These are phyloP conservation scores for Maudiozyma barnettii DNA, from an alignment of 805 yeast species.

Conservation along the genomic window DNA sequence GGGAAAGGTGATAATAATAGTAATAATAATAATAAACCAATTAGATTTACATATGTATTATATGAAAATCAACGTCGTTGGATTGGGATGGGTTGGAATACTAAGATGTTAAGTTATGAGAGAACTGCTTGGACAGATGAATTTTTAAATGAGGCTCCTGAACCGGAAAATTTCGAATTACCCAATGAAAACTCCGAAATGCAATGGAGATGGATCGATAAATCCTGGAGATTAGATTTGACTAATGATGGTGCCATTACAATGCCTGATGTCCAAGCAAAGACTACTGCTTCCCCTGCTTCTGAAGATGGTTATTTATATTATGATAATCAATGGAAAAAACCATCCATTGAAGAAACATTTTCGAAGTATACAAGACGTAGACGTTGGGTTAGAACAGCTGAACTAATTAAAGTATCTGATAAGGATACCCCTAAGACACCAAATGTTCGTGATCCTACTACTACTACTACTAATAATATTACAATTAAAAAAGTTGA, in stretches of 20 bases:
- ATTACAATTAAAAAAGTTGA: neutral
- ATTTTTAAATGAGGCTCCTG: slow-evolving; percentile 73
- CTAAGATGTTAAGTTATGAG: slow-evolving; percentile 85
- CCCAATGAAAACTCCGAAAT: slow-evolving; percentile 70
- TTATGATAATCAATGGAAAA: slow-evolving; percentile 89
- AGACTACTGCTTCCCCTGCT: slow-evolving; percentile 54
- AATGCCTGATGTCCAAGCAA: slow-evolving; percentile 49
- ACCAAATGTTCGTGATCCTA: neutral
- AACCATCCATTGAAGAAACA: slow-evolving; percentile 77
- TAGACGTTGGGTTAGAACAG: slow-evolving; percentile 93
- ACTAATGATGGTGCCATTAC: slow-evolving; percentile 83
- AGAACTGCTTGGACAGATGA: slow-evolving; percentile 97
- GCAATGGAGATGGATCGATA: slow-evolving; percentile 93
- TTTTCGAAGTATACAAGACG: slow-evolving; percentile 87
- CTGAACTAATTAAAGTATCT: slow-evolving; percentile 52
- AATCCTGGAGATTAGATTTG: slow-evolving; percentile 82
- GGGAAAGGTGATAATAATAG: neutral
- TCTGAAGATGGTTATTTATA: slow-evolving; percentile 80
- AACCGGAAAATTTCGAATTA: slow-evolving; percentile 70
- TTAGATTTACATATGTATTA: slow-evolving; percentile 81
- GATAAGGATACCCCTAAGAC: neutral
- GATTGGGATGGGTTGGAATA: slow-evolving; percentile 97
- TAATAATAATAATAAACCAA: slow-evolving; percentile 37
- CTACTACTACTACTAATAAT: neutral
- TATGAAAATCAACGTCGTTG: slow-evolving; percentile 94